These are phyloP conservation scores for Komagataea norvegica DNA, from an alignment of 1,139 yeast genomes.

Conservation along the genomic window DNA sequence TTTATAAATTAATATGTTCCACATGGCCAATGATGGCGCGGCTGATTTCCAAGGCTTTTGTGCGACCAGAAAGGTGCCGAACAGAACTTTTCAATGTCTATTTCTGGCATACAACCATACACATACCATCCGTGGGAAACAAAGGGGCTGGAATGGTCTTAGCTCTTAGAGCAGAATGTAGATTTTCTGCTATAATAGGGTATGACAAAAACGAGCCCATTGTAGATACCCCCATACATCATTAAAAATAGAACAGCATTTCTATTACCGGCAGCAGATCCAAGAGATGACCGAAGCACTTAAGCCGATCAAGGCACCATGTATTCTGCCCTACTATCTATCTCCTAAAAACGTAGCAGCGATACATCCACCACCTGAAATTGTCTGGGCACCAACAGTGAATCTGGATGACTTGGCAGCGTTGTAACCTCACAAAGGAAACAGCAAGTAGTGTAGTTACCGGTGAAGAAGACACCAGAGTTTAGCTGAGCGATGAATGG, in stretches of 20 bases:
- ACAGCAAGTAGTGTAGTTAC: constrained; percentile 37
- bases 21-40: too few species aligned
- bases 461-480: constrained; percentile 48
- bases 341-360: constrained; percentile 25
- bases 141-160: constrained; percentile 36
- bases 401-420: constrained; percentile 26
- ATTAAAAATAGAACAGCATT: constrained; percentile 29
- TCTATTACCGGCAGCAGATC: constrained; percentile 18
- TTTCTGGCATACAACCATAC: too few species aligned
- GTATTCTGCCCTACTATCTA: constrained; percentile 29
- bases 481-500: constrained; percentile 44
- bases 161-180: constrained; percentile 34
- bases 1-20: too few species aligned
- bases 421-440: constrained; percentile 32
- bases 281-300: constrained; percentile 27
- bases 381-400: constrained; percentile 29
- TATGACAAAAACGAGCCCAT: constrained; percentile 30
- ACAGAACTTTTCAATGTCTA: too few species aligned
- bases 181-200: constrained; percentile 35
- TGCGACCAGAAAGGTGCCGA: too few species aligned
- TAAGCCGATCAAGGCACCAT: constrained; percentile 33
- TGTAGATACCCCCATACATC: constrained; percentile 32
- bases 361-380: constrained; percentile 31
- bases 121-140: constrained; percentile 30
- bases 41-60: too few species aligned